phyloP scores from a whole-genome alignment of 306 rosid species.

The Casuarina cunninghamiana region DNA sequence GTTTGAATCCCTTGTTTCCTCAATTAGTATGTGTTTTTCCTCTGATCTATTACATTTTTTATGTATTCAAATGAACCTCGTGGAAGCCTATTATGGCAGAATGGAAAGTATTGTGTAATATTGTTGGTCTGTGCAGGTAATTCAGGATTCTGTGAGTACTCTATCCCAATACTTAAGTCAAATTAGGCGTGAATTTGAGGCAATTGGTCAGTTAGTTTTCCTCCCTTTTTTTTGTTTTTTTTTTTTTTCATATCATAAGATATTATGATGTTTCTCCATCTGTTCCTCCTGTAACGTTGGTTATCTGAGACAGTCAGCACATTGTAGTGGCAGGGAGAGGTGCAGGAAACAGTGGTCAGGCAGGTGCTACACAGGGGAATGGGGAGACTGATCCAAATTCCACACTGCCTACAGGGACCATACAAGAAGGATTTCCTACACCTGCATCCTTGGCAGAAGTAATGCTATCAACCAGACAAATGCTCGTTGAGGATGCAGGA shows the following conservation, averaged over 20 bases:
- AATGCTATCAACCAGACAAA: conserved; percentile 68
- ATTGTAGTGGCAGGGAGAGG: conserved; percentile 62
- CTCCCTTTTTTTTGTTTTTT: background rate
- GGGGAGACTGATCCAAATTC: conserved; percentile 53
- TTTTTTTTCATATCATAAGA: background rate
- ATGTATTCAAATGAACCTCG: background rate
- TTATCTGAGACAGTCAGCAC: conserved; percentile 33
- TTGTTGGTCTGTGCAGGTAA: conserved; percentile 58
- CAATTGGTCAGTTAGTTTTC: conserved; percentile 59
- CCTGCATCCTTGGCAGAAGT: conserved; percentile 91
- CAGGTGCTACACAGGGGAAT: conserved; percentile 36
- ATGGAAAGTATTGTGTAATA: conserved; percentile 10
- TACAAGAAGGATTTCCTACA: conserved; percentile 60
- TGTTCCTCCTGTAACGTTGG: conserved; percentile 18
- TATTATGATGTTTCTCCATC: conserved; percentile 17
- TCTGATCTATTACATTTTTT: conserved; percentile 19
- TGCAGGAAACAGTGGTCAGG: conserved; percentile 50
- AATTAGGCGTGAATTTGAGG: conserved; percentile 65
- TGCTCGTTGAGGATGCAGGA: conserved; percentile 68
- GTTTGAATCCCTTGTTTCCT: conserved; percentile 41
- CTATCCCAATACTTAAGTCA: conserved; percentile 69
- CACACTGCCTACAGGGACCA: conserved; percentile 38
- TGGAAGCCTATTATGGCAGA: background rate
- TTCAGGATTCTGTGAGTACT: conserved; percentile 94
- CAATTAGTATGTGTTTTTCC: conserved; percentile 5